Evolutionary conservation across 1,284 basidiomycete species (phyloP), one percentile per base, ranked within the genome.

Genomic region (Thecaphora frezii): DNA sequence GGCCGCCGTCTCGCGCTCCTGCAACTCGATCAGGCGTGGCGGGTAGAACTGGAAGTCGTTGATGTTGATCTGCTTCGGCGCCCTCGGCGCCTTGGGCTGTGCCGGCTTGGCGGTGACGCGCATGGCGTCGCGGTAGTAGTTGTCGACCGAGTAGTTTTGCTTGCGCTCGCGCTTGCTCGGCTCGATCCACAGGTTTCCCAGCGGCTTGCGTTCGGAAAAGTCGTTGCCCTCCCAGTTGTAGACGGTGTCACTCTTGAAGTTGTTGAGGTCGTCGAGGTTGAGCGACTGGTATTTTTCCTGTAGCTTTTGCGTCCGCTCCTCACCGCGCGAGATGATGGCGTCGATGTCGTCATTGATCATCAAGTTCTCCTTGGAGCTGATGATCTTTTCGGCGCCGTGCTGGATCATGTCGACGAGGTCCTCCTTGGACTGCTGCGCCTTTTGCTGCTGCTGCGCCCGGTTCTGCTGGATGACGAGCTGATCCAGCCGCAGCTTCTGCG

Each of bases 21-120:
- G 93, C 43, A 97, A 82, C 71, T 88, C 88, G 12, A 86, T 84
- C 10, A 98, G 82, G 44, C 88, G 84, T 0, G 87, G 85, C 2
- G 93, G 90, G 82, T 91, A 97, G 84, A 99, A 98, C 77, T 98
- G 94, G 84, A 93, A 97, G 79, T 97, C 94, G 81, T 94, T 88
- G 66, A 91, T 93, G 16, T 86, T 82, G 55, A 93, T 86, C 80
- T 96, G 91, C 80, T 94, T 94, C 12, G 93, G 93, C 2, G 91
- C 90, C 19, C 89, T 84, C 2, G 91, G 89, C 33, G 91, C 81
- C 78, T 91, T 93, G 0, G 90, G 87, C 9, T 85, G 86, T 77
- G 93, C 91, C 60, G 88, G 86, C 61, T 74, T 76, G 54, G 78
- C 46, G 4, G 88, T 86, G 38, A 86, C 87, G 42, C 89, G 88